A percentile compares a stretch with the other conserved stretches of the same genome.
Conservation (phyloP, 1,139 yeast species). For the Scheffersomyces stambukii region DNA sequence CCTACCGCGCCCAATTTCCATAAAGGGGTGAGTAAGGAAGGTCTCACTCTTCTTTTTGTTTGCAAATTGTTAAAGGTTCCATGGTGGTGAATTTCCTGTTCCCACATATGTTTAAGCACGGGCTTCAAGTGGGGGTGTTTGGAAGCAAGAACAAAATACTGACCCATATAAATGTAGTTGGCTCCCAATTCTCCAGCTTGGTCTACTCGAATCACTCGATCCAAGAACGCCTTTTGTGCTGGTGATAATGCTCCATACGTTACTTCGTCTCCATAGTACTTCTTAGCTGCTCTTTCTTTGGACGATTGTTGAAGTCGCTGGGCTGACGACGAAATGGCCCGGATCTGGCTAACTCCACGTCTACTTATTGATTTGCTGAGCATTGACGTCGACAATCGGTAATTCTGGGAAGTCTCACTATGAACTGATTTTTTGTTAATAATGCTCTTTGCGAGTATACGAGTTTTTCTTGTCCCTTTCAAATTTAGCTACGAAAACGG, state of each 20-base stretch:
- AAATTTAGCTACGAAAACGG: too few relatives aligned
- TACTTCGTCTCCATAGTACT: slow-evolving; percentile 18
- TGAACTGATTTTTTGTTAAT: too few relatives aligned
- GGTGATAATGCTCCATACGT: slow-evolving; percentile 43
- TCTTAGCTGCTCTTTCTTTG: slow-evolving; percentile 11
- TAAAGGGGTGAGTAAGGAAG: slow-evolving; percentile 82
- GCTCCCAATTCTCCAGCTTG: slow-evolving; percentile 99
- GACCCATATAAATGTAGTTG: slow-evolving; percentile 88
- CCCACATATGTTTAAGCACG: slow-evolving; percentile 94
- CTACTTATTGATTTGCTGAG: too few relatives aligned
- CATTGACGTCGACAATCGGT: too few relatives aligned
- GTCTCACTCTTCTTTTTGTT: slow-evolving; percentile 75
- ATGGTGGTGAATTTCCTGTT: slow-evolving; percentile 90
- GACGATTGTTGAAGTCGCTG: too few relatives aligned
- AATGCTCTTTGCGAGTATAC: too few relatives aligned
- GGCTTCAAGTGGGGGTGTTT: slow-evolving; percentile 70
- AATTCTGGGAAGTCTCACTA: too few relatives aligned
- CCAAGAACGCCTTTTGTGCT: slow-evolving; percentile 69
- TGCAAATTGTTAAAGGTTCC: slow-evolving; percentile 78
- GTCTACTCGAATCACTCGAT: slow-evolving; percentile 81
- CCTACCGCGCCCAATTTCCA: slow-evolving; percentile 92
- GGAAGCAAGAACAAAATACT: slow-evolving; percentile 68
- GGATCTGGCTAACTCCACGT: too few relatives aligned
- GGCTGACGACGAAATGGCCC: too few relatives aligned
- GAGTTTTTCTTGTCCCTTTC: too few relatives aligned